Evolutionary conservation across 148 eudicot species (phyloP).

Genomic region (Polygonum aviculare): DNA sequence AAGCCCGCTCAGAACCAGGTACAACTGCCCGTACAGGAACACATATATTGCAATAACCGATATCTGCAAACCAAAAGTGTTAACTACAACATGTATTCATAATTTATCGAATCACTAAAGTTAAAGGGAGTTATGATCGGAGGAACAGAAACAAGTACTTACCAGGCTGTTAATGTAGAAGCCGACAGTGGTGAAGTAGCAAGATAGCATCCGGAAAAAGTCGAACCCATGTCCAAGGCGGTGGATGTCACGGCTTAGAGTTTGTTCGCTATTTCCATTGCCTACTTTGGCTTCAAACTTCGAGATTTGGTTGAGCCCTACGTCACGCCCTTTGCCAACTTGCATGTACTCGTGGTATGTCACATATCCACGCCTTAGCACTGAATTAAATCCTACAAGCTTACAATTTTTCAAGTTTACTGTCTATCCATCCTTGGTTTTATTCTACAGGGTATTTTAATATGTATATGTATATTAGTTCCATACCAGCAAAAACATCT

Average conservation of each 20-base stretch:
- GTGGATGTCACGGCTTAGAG: conserved; percentile 80
- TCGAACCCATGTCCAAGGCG: conserved; percentile 91
- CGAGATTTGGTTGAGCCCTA: conserved; percentile 88
- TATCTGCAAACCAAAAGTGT: conserved; percentile 38
- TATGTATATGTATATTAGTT: neutral
- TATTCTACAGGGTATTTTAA: neutral
- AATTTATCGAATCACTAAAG: too few relatives aligned
- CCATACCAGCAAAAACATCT: conserved; percentile 89
- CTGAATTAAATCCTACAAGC: conserved; percentile 65
- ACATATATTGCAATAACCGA: conserved; percentile 76
- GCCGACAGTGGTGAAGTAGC: conserved; percentile 89
- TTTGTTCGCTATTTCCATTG: conserved; percentile 96
- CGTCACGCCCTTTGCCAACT: conserved; percentile 99
- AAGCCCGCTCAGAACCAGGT: conserved; percentile 91
- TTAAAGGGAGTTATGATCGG: too few relatives aligned
- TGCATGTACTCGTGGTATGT: conserved; percentile 94
- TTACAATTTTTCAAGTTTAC: neutral
- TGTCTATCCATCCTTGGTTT: neutral
- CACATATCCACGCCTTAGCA: conserved; percentile 64
- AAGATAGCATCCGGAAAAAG: conserved; percentile 95
- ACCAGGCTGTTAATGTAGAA: conserved; percentile 91
- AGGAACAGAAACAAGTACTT: conserved; percentile 1
- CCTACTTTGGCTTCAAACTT: conserved; percentile 96
- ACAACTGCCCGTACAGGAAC: conserved; percentile 96
- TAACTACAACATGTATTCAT: too few relatives aligned